A percentile compares a stretch with the other conserved stretches of the same genome.
These are phyloP conservation scores for Collybia mongolica DNA, from an alignment of 768 basidiomycete genomes.

Conservation along the genomic window DNA sequence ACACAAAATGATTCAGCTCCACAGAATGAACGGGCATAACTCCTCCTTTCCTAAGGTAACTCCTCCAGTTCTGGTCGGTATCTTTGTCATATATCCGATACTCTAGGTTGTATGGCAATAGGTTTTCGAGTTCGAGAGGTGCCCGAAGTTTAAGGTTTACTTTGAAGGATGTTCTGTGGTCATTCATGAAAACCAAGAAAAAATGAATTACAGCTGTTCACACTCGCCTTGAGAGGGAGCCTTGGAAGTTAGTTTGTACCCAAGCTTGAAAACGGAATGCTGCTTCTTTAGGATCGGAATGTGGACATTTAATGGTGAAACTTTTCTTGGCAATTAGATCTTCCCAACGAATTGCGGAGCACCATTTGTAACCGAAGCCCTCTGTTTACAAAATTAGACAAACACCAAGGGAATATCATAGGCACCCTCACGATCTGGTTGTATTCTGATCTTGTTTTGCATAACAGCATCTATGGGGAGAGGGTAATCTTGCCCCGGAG, in stretches of 20 bases:
- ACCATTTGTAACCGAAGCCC: conserved; percentile 97
- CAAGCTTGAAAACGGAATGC: conserved; percentile 95
- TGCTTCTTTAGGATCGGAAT: conserved; percentile 76
- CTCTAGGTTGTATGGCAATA: conserved; percentile 90
- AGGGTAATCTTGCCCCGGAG: conserved; percentile 86
- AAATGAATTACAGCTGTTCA: background rate
- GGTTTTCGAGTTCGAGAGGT: conserved; percentile 93
- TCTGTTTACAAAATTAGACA: conserved; percentile 43
- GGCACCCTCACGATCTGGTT: conserved; percentile 81
- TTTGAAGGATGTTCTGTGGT: conserved; percentile 74
- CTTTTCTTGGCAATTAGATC: conserved; percentile 70
- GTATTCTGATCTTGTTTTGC: conserved; percentile 76
- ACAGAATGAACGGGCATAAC: conserved; percentile 97
- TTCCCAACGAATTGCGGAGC: conserved; percentile 83
- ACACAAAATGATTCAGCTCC: conserved; percentile 83
- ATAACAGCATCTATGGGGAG: conserved; percentile 90
- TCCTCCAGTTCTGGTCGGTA: conserved; percentile 90
- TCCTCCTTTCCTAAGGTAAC: conserved; percentile 90
- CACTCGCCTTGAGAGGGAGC: conserved; percentile 54
- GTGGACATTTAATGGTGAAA: conserved; percentile 84
- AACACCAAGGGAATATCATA: background rate
- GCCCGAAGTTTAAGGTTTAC: conserved; percentile 85
- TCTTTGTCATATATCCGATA: conserved; percentile 98
- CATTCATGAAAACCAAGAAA: background rate
- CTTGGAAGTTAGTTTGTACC: conserved; percentile 66